Conservation (phyloP, 2,329 filamentous ascomycete species). For the Rhinocladiella similis region DNA sequence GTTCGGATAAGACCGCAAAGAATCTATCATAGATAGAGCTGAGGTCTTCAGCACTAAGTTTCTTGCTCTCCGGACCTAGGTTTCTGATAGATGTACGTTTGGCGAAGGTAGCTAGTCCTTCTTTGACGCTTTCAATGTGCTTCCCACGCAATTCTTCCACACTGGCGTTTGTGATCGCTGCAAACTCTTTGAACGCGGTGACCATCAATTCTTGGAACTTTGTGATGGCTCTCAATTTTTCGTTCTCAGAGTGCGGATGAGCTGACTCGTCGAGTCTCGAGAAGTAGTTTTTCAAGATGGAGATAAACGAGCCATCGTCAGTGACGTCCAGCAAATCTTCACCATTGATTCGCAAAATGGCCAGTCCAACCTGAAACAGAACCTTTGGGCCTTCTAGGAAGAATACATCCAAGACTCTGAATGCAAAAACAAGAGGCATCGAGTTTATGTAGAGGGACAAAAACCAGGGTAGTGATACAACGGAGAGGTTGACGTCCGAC, state of each 20-base stretch:
- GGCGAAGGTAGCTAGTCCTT: conserved; percentile 95
- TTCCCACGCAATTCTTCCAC: conserved; percentile 86
- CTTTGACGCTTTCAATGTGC: conserved; percentile 91
- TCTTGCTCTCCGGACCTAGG: conserved; percentile 91
- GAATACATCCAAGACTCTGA: conserved; percentile 94
- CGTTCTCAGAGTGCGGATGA: conserved; percentile 91
- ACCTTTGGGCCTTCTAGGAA: conserved; percentile 98
- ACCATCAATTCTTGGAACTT: conserved; percentile 98
- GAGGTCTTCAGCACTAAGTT: conserved; percentile 80
- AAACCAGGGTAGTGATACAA: conserved; percentile 97
- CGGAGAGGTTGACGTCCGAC: conserved; percentile 93
- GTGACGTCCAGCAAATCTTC: conserved; percentile 90
- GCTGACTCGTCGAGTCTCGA: conserved; percentile 90
- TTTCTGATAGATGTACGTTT: conserved; percentile 96
- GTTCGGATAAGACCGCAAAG: conserved; percentile 87
- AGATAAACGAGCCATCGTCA: conserved; percentile 96
- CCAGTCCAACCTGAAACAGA: conserved; percentile 91
- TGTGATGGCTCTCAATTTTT: conserved; percentile 90
- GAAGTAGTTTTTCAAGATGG: conserved; percentile 93
- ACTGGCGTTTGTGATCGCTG: conserved; percentile 88
- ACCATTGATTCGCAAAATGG: conserved; percentile 95
- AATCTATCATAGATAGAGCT: conserved; percentile 92
- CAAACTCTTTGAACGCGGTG: conserved; percentile 97
- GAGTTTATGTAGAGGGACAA: conserved; percentile 98
- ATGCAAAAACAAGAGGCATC: conserved; percentile 97